Evolutionary conservation across 2,329 filamentous ascomycete genomes (phyloP).

Genomic region (Fusarium sp.): DNA sequence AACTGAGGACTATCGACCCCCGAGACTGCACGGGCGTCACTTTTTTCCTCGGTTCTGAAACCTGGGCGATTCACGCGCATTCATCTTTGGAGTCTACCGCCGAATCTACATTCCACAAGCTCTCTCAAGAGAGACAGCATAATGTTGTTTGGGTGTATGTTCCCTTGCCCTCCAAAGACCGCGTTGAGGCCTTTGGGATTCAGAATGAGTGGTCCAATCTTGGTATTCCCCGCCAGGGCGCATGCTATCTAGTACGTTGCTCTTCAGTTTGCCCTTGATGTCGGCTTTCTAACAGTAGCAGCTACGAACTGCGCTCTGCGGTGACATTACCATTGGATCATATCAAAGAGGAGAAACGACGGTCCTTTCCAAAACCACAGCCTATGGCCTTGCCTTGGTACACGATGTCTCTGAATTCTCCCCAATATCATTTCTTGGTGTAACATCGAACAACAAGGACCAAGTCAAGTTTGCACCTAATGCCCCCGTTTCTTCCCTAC

Average conservation of each 20-base stretch:
- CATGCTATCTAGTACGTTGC: background rate
- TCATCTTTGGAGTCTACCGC: background rate
- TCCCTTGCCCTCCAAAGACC: background rate
- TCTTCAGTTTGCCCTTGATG: background rate
- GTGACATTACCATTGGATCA: background rate
- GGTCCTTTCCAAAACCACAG: background rate
- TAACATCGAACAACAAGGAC: background rate
- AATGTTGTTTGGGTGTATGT: background rate
- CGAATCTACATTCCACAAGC: background rate
- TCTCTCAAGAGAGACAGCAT: background rate
- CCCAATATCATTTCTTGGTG: background rate
- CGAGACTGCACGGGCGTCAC: slow-evolving; percentile 15
- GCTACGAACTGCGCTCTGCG: background rate
- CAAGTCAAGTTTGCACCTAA: background rate
- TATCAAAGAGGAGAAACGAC: background rate
- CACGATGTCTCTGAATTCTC: background rate
- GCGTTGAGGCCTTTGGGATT: background rate
- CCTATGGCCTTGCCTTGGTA: background rate
- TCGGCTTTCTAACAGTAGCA: background rate
- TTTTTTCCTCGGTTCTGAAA: background rate
- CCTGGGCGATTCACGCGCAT: background rate
- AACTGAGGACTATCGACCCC: slow-evolving; percentile 9
- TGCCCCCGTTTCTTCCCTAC: background rate
- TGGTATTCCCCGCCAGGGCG: background rate
- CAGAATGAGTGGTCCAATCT: background rate